These are phyloP conservation scores for Dryadomyces sulphureus DNA, from an alignment of 2,329 filamentous ascomycete species.

Conservation along the genomic window DNA sequence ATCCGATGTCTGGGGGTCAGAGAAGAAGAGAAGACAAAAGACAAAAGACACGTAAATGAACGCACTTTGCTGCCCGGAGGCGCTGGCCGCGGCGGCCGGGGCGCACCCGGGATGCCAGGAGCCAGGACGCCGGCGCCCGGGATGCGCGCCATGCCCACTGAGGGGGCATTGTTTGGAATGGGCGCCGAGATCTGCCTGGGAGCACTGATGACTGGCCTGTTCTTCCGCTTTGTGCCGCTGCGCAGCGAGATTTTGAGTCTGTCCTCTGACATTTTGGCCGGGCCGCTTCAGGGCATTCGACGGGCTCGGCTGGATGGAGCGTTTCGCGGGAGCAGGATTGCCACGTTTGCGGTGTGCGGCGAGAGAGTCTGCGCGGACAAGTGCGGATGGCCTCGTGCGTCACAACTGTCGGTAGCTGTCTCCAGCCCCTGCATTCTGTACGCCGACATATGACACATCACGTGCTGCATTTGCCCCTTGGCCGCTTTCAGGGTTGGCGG, in stretches of 20 bases:
- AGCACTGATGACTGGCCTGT: slow-evolving; percentile 45
- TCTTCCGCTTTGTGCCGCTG: slow-evolving; percentile 44
- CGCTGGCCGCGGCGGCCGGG: slow-evolving; percentile 29
- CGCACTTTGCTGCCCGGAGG: slow-evolving; percentile 42
- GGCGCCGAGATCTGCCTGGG: slow-evolving; percentile 49
- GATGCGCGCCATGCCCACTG: slow-evolving; percentile 16
- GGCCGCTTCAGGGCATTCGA: too few species aligned
- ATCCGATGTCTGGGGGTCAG: slow-evolving; percentile 45
- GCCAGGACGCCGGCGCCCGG: slow-evolving; percentile 17
- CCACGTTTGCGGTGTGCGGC: too few species aligned
- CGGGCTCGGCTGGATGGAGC: too few species aligned
- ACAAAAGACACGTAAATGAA: not conserved
- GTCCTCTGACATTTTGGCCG: slow-evolving; percentile 41
- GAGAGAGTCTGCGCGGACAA: too few species aligned
- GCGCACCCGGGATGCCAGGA: slow-evolving; percentile 15
- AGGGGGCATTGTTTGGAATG: slow-evolving; percentile 26
- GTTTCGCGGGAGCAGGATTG: too few species aligned
- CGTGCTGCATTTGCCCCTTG: not conserved
- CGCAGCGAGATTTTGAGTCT: slow-evolving; percentile 48
- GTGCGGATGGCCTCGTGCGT: not conserved
- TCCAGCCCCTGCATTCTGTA: not conserved
- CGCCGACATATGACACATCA: not conserved
- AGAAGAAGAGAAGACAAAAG: not conserved
- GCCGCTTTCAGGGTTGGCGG: not conserved
- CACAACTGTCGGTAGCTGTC: not conserved